phyloP scores from a whole-genome alignment of 1,284 basidiomycete genomes.

The Cutaneotrichosporon cutaneum region DNA sequence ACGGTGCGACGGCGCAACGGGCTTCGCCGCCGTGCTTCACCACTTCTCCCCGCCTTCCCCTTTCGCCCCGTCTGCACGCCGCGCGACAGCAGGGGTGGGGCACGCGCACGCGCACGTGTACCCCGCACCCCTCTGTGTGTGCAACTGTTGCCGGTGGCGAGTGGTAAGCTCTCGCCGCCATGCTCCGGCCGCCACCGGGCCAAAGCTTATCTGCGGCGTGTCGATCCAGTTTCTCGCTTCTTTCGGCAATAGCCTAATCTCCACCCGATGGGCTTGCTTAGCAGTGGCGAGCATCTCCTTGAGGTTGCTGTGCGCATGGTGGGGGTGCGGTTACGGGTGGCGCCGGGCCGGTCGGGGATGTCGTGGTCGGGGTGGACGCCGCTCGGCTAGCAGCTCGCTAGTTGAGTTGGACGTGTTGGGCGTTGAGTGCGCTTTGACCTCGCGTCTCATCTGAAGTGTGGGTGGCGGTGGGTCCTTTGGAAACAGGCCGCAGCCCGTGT shows the following conservation, averaged over 20 bases:
- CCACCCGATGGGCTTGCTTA: neutral
- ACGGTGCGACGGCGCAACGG: neutral
- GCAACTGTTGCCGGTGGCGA: neutral
- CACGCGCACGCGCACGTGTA: neutral
- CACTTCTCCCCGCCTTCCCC: neutral
- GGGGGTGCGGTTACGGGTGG: neutral
- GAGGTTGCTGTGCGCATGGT: neutral
- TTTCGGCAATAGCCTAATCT: neutral
- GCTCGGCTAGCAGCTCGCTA: neutral
- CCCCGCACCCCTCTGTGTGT: too few species aligned
- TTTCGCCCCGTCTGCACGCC: neutral
- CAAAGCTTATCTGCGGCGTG: slow-evolving; percentile 2
- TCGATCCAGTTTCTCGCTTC: neutral
- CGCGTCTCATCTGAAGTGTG: neutral
- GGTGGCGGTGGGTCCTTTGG: too few species aligned
- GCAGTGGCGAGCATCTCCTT: neutral
- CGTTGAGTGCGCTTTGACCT: neutral
- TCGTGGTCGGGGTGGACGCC: neutral
- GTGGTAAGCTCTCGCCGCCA: neutral
- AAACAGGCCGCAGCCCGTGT: too few species aligned
- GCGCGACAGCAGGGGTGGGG: too few species aligned
- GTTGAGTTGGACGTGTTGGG: neutral
- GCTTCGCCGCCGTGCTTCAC: neutral
- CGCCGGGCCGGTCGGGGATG: neutral
- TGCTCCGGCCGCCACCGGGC: neutral